Evolutionary conservation across 2,329 filamentous ascomycete genomes (phyloP).

Genomic region (Aspergillus viridinutans): DNA sequence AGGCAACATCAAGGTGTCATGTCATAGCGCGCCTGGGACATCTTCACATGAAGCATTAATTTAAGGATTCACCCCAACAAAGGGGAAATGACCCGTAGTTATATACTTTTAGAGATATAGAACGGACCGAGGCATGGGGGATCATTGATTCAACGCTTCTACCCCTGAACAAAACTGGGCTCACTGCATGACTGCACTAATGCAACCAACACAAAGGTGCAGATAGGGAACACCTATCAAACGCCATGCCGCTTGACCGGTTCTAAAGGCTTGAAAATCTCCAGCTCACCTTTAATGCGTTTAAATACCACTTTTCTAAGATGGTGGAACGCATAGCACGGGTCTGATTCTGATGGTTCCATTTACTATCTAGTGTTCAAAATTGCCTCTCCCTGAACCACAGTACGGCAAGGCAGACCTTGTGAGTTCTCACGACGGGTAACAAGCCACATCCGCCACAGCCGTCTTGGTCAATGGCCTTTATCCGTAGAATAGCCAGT

Average conservation of each 20-base stretch:
- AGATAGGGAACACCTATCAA: neutral
- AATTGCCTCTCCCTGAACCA: neutral
- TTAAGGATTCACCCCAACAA: neutral
- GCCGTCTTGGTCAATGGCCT: neutral
- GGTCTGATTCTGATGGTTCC: neutral
- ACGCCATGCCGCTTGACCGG: neutral
- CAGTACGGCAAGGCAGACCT: neutral
- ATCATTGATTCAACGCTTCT: neutral
- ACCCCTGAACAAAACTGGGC: neutral
- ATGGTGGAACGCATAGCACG: neutral
- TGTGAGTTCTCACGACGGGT: neutral
- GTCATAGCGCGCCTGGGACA: neutral
- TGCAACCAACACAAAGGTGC: neutral
- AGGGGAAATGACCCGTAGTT: neutral
- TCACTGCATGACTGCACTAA: neutral
- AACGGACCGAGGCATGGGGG: neutral
- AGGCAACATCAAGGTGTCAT: neutral
- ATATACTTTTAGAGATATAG: neutral
- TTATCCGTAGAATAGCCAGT: neutral
- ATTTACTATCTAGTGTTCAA: neutral
- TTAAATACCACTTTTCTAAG: neutral
- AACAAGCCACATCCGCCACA: neutral
- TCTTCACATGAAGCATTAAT: neutral
- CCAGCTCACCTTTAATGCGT: no score
- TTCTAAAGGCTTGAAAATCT: neutral